Evolutionary conservation across 257 asterid species (phyloP).

Genomic region (Petunia axillaris): DNA sequence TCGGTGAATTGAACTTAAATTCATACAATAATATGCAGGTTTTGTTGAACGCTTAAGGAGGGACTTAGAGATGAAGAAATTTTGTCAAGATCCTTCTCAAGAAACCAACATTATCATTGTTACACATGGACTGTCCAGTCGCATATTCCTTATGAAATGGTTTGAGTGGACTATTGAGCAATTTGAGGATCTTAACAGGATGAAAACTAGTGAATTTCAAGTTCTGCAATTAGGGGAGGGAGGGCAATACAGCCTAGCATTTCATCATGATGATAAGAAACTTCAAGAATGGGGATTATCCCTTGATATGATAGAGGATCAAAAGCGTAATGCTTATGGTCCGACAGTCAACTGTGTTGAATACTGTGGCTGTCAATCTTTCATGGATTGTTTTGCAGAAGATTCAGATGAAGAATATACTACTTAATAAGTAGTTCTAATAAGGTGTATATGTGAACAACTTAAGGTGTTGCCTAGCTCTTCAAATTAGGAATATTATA

Average conservation of each 20-base stretch:
- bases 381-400: conserved; percentile 11
- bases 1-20: no score
- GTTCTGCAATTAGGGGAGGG: conserved; percentile 51
- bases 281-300: conserved; percentile 60
- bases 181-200: conserved; percentile 57
- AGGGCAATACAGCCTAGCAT: conserved; percentile 65
- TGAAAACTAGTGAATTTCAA: conserved; percentile 47
- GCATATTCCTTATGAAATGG: conserved; percentile 71
- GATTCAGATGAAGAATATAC: conserved; percentile 17
- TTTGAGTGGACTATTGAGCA: conserved; percentile 70
- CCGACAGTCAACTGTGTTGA: not conserved
- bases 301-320: conserved; percentile 56
- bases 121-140: conserved; percentile 65
- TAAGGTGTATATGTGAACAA: not conserved
- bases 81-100: conserved; percentile 11
- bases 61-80: conserved; percentile 53
- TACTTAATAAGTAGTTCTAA: not conserved
- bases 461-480: not conserved
- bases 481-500: not conserved
- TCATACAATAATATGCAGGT: conserved; percentile 32
- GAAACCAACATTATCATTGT: conserved; percentile 55
- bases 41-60: conserved; percentile 64
- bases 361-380: not conserved
- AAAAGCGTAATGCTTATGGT: conserved; percentile 42
- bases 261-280: conserved; percentile 50